Percentiles rank a stretch among this genome's conserved stretches.
Conservation (phyloP, 225 moss, liverwort and hornwort genomes). For the Climacium dendroides region DNA sequence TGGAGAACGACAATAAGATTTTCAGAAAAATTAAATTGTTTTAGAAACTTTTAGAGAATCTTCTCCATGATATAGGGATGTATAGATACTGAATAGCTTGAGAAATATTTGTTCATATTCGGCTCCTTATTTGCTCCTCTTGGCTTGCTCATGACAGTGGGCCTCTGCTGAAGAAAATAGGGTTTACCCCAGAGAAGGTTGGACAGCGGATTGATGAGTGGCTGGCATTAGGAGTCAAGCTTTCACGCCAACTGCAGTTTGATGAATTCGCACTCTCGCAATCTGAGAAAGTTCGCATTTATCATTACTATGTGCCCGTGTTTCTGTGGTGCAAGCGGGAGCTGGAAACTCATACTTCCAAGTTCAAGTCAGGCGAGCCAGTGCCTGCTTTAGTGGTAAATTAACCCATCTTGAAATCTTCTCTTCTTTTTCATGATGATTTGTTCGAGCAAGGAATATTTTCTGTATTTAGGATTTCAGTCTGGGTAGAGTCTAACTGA, state of each 20-base stretch:
- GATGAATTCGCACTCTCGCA: conserved; percentile 27
- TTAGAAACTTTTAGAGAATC: neutral
- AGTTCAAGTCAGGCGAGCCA: conserved; percentile 10
- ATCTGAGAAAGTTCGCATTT: conserved; percentile 39
- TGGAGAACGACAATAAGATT: neutral
- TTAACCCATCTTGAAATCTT: neutral
- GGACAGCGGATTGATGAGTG: conserved; percentile 31
- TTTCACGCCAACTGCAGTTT: conserved; percentile 31
- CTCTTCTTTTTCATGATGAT: neutral
- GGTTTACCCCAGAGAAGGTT: conserved; percentile 12
- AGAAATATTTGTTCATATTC: neutral
- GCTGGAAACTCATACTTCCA: conserved; percentile 21
- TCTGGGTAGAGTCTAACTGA: neutral
- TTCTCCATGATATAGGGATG: neutral
- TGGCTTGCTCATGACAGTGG: conserved; percentile 15
- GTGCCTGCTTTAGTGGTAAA: conserved; percentile 34
- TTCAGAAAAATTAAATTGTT: neutral
- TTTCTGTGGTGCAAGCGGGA: conserved; percentile 41
- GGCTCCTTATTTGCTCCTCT: neutral
- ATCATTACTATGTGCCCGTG: conserved; percentile 45
- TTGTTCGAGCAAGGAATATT: neutral
- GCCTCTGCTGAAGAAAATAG: conserved; percentile 27
- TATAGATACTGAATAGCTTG: neutral
- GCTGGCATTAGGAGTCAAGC: conserved; percentile 21
- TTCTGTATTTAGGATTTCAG: neutral